Base-by-base conservation (phyloP, 2,329 filamentous ascomycete genomes). In the Alternaria alternata region DNA sequence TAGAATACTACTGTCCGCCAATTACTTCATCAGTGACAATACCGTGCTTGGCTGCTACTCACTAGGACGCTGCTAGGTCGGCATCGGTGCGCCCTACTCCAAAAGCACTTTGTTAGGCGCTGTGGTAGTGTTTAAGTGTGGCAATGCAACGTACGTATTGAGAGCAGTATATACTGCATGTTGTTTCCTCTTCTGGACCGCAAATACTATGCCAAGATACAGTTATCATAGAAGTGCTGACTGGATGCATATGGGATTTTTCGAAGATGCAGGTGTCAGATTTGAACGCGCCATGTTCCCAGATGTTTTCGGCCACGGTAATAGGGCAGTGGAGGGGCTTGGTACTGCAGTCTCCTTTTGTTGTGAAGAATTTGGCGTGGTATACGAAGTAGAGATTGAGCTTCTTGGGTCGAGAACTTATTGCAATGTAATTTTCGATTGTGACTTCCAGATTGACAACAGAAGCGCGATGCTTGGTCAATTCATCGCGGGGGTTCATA, bases 1-100 rank as follows among this genome's bases (percentile, higher is more conserved):
- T 91, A 82, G 86, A 91, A 77, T 87, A 92, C 73, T 89, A 92
- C 72, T 88, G 85, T 0, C 89, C 91, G 20, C 89, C 90, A 2
- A 80, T 77, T 2, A 78, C 65, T 2, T 83, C 75, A 64, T 93
- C 90, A 30, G 87, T 30, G 8, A 30, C 87, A 47, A 73, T 72
- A 1, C 88, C 88, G 9, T 84, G 63, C 0, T 77, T 67, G 51
- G 81, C 78, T 1, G 75, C 78, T 20, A 90, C 77, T 22, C 22
- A 22, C 22, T 22, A 5, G 22, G 22, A 22, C 22, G 81, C 78
- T 1, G 75, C 78, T 20, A 90, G 77, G 0, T 36, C 2, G 32
- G 32, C 14, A 16, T 36, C 32, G 0, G 0, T 36, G 12, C 0
- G 12, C 5, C 12, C 12, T 2, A 36, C 6, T 36, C 12, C 3